These are phyloP conservation scores for Monascus ruber DNA, from an alignment of 2,329 filamentous ascomycete species.

Conservation along the genomic window DNA sequence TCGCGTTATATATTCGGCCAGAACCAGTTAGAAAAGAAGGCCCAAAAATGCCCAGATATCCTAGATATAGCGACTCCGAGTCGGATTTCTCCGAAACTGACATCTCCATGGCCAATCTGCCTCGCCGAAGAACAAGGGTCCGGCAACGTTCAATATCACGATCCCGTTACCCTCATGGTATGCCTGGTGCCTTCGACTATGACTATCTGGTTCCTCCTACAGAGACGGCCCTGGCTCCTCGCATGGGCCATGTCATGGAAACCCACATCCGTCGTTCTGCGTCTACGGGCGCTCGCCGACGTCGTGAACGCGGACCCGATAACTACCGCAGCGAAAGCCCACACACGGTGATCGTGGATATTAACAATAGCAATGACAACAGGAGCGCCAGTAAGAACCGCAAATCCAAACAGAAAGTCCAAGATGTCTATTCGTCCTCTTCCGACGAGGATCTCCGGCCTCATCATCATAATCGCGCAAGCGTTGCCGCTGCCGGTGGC, in stretches of 20 bases:
- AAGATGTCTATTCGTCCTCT: constrained; percentile 11
- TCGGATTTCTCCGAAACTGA: constrained; percentile 26
- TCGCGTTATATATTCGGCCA: no score
- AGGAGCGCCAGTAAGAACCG: constrained; percentile 12
- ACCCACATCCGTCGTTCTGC: constrained; percentile 20
- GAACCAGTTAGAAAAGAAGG: neutral
- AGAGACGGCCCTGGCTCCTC: neutral
- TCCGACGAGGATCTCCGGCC: constrained; percentile 14
- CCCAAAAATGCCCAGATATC: constrained; percentile 9
- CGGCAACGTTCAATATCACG: constrained; percentile 24
- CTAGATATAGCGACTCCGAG: constrained; percentile 13
- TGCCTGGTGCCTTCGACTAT: neutral
- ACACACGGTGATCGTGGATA: constrained; percentile 24
- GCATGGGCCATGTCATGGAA: constrained; percentile 4
- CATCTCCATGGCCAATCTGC: constrained; percentile 16
- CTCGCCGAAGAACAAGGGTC: constrained; percentile 10
- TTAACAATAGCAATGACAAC: constrained; percentile 17
- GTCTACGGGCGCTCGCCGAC: constrained; percentile 23
- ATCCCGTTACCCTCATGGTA: constrained; percentile 13
- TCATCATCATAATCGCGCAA: constrained; percentile 11
- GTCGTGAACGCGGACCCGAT: constrained; percentile 1
- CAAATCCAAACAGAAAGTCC: constrained; percentile 4
- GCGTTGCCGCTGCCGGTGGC: constrained; percentile 4
- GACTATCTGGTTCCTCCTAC: constrained; percentile 7
- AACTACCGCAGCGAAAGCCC: constrained; percentile 6